Conservation (phyloP, 306 rosid genomes). For the Rubus parviflorus region DNA sequence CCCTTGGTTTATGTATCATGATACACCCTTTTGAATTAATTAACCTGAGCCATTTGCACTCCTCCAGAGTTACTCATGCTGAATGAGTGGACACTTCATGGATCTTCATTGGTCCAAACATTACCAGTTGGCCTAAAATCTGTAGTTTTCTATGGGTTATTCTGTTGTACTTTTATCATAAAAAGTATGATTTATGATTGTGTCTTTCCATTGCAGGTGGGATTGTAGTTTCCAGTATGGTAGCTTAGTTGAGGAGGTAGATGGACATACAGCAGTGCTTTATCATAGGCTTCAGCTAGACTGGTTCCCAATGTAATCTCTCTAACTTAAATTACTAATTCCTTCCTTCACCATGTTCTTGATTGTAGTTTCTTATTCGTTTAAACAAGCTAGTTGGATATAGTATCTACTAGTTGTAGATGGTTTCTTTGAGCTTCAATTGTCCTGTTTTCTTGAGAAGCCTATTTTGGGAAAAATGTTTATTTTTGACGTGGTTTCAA, state of each 20-base stretch:
- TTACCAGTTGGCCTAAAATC: background rate
- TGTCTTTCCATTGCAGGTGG: constrained; percentile 63
- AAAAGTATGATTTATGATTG: background rate
- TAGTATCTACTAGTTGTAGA: background rate
- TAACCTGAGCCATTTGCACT: background rate
- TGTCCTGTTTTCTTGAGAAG: background rate
- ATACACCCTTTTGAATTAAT: background rate
- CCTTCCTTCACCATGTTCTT: background rate
- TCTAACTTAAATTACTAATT: constrained; percentile 7
- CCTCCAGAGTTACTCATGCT: background rate
- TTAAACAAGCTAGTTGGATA: background rate
- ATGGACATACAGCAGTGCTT: constrained; percentile 96
- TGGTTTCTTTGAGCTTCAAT: background rate
- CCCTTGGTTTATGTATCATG: background rate
- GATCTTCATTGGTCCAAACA: background rate
- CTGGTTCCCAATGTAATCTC: constrained; percentile 88
- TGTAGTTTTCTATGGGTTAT: background rate
- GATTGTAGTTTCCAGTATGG: constrained; percentile 91
- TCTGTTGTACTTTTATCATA: background rate
- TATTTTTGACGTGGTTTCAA: background rate
- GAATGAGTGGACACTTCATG: background rate
- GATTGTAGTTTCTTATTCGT: background rate
- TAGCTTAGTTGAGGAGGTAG: constrained; percentile 98
- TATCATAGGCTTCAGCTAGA: constrained; percentile 96
- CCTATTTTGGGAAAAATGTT: background rate